phyloP scores from a whole-genome alignment of 148 eudicot species.

The Spergularia marina region DNA sequence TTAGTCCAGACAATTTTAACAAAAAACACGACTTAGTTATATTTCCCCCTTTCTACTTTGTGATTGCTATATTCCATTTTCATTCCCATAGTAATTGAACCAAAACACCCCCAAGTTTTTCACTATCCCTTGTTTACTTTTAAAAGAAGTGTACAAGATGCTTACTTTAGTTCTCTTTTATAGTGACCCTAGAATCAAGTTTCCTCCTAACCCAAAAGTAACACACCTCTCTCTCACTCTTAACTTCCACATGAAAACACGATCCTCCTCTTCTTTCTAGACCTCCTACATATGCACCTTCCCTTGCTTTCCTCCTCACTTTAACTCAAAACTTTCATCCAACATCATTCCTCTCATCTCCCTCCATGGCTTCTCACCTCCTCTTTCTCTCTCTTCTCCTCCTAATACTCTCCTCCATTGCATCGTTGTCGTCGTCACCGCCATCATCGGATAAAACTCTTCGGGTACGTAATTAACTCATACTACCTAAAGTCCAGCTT shows the following conservation, averaged over 20 bases:
- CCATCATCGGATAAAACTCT: slow-evolving; percentile 20
- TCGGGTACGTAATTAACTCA: slow-evolving; percentile 21
- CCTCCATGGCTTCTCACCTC: slow-evolving; percentile 29
- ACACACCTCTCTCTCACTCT: slow-evolving; percentile 2
- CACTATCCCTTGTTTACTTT: too few species aligned
- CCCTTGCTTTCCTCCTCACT: not conserved
- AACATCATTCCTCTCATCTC: not conserved
- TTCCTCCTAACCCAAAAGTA: slow-evolving; percentile 1
- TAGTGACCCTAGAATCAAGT: slow-evolving; percentile 18
- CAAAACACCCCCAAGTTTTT: too few species aligned
- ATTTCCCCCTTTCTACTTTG: too few species aligned
- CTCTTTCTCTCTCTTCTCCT: slow-evolving; percentile 13
- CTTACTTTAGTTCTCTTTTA: not conserved
- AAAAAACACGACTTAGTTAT: too few species aligned
- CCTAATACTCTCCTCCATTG: slow-evolving; percentile 18
- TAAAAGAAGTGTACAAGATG: too few species aligned
- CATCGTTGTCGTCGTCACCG: not conserved
- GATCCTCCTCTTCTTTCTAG: not conserved
- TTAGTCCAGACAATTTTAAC: too few species aligned
- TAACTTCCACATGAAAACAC: slow-evolving; percentile 12
- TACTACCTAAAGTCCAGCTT: too few species aligned
- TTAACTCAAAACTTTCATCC: not conserved
- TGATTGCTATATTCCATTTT: too few species aligned
- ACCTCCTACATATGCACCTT: not conserved
- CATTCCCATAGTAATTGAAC: too few species aligned